Evolutionary conservation across 441 rosid species (phyloP).

Genomic region (Capsella rubella): DNA sequence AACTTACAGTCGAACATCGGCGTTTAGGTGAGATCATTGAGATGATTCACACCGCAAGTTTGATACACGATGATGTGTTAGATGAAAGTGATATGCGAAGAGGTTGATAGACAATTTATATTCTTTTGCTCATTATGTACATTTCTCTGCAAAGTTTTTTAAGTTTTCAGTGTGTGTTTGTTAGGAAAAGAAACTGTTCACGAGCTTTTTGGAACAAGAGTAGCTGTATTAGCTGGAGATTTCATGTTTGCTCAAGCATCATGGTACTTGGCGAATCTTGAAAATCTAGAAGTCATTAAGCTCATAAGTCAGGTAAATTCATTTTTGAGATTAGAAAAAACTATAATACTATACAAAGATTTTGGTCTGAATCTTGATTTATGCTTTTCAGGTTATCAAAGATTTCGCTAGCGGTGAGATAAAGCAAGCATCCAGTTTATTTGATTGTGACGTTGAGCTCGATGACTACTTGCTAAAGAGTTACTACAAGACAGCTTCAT

Average conservation of each 20-base stretch:
- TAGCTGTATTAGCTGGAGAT: constrained; percentile 91
- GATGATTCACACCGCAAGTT: constrained; percentile 98
- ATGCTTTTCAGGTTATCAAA: constrained; percentile 72
- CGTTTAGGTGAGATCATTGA: constrained; percentile 96
- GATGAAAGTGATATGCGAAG: constrained; percentile 94
- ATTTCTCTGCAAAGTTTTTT: not conserved
- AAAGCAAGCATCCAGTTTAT: constrained; percentile 91
- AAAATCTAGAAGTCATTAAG: constrained; percentile 89
- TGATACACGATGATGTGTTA: constrained; percentile 92
- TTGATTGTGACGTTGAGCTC: constrained; percentile 74
- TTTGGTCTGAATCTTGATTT: constrained; percentile 24
- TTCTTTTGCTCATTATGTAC: not conserved
- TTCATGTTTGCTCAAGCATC: constrained; percentile 98
- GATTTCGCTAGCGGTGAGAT: constrained; percentile 99
- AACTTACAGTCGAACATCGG: constrained; percentile 74
- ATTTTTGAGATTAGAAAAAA: not conserved
- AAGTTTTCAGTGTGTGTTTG: not conserved
- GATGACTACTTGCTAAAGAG: constrained; percentile 90
- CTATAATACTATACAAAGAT: not conserved
- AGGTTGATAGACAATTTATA: constrained; percentile 40
- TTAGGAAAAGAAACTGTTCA: constrained; percentile 90
- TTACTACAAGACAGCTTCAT: constrained; percentile 88
- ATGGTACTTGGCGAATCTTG: constrained; percentile 95
- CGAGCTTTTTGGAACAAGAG: constrained; percentile 83
- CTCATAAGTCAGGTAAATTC: constrained; percentile 91